These are phyloP conservation scores for Apiospora aurea DNA, from an alignment of 2,329 filamentous ascomycete species.

Conservation along the genomic window DNA sequence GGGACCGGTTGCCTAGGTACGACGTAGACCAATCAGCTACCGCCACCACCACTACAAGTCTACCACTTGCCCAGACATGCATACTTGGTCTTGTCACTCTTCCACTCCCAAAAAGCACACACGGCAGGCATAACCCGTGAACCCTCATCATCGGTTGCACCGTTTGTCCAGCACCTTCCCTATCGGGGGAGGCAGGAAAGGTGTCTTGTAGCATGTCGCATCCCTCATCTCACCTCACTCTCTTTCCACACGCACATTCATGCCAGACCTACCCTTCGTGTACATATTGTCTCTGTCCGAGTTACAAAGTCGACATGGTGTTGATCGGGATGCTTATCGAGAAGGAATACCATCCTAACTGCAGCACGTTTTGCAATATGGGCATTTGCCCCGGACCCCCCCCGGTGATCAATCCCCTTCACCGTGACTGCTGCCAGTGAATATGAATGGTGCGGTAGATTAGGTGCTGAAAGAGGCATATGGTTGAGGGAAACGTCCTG, in stretches of 20 bases:
- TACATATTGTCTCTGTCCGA: neutral
- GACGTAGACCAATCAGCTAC: constrained; percentile 8
- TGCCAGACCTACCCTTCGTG: neutral
- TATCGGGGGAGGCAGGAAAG: neutral
- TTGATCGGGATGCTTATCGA: neutral
- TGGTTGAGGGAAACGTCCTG: neutral
- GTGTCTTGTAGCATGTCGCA: neutral
- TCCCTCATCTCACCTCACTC: constrained; percentile 6
- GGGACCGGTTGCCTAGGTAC: constrained; percentile 10
- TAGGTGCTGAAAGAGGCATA: neutral
- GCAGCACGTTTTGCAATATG: neutral
- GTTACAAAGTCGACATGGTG: neutral
- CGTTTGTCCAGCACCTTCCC: constrained; percentile 11
- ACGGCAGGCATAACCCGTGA: constrained; percentile 11
- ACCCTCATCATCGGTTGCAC: constrained; percentile 15
- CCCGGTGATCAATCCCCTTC: neutral
- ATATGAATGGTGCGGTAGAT: neutral
- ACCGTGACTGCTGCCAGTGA: neutral
- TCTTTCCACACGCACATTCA: neutral
- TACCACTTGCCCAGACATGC: constrained; percentile 3
- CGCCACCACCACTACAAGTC: constrained; percentile 6
- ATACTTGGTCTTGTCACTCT: neutral
- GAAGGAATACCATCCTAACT: neutral
- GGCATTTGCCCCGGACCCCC: neutral
- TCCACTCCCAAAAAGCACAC: constrained; percentile 4